Percentiles rank a stretch among this genome's conserved stretches.
Evolutionary conservation across 176 grass and related monocot genomes (phyloP).

Genomic region (Miscanthus lutarioriparius): DNA sequence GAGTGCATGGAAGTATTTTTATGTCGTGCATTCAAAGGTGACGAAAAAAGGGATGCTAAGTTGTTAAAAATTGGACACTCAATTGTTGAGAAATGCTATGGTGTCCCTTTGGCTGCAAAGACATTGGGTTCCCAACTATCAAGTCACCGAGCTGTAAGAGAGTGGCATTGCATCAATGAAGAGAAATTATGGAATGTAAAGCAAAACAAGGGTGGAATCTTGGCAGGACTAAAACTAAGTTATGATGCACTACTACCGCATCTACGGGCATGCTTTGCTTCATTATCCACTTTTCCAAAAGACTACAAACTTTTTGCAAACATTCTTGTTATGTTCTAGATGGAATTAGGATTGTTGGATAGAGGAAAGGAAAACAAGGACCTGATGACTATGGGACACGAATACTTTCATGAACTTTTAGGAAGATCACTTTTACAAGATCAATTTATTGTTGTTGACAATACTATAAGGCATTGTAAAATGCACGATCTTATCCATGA

Average conservation of each 20-base stretch:
- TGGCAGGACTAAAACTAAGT: no score
- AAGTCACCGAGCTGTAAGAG: no score
- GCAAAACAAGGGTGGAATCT: no score
- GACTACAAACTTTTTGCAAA: background rate
- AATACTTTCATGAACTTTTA: background rate
- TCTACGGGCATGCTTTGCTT: background rate
- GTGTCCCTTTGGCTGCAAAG: no score
- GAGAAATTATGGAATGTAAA: no score
- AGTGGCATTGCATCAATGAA: no score
- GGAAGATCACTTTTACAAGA: constrained; percentile 32
- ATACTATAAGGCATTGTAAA: background rate
- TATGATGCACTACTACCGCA: no score
- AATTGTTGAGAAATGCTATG: no score
- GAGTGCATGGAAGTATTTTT: background rate
- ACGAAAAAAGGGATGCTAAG: background rate
- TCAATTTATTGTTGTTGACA: background rate
- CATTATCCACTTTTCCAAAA: constrained; percentile 5
- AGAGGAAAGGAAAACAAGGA: background rate
- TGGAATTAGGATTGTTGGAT: background rate
- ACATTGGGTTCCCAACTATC: no score
- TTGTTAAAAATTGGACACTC: no score
- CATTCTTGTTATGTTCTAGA: background rate
- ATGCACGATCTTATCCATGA: background rate
- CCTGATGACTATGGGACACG: background rate
- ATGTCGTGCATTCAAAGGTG: background rate